A percentile compares a stretch with the other conserved stretches of the same genome.
phyloP scores from a whole-genome alignment of 495 filamentous ascomycete species.

The Aspergillus nidulans region DNA sequence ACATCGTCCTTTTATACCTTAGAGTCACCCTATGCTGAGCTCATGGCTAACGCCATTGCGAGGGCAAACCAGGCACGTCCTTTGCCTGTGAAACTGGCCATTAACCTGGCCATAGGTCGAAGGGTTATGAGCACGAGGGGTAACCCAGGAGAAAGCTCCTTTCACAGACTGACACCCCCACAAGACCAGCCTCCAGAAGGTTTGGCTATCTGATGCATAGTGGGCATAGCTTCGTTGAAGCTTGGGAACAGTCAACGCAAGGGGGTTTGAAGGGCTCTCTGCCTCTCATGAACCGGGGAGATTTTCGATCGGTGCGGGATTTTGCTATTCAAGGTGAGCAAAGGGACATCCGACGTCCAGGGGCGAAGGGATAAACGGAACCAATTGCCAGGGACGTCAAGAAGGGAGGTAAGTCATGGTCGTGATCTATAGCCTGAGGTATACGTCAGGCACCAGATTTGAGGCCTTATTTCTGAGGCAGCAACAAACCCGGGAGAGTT shows the following conservation, averaged over 20 bases:
- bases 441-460: constrained; percentile 20
- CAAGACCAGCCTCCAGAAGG: neutral
- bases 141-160: neutral
- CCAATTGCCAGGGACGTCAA: neutral
- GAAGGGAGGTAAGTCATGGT: neutral
- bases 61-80: constrained; percentile 3
- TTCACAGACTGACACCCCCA: neutral
- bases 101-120: too few relatives aligned
- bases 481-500: neutral
- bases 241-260: neutral
- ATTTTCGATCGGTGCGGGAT: neutral
- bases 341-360: neutral
- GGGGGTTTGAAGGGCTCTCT: neutral
- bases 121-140: neutral
- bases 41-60: neutral
- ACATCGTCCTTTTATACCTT: neutral
- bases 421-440: neutral
- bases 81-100: neutral
- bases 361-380: neutral
- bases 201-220: neutral
- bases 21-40: neutral
- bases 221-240: neutral
- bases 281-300: neutral
- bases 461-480: constrained; percentile 13
- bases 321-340: neutral